Conservation (phyloP, 495 filamentous ascomycete species). For the Podospora pseudocomata region DNA sequence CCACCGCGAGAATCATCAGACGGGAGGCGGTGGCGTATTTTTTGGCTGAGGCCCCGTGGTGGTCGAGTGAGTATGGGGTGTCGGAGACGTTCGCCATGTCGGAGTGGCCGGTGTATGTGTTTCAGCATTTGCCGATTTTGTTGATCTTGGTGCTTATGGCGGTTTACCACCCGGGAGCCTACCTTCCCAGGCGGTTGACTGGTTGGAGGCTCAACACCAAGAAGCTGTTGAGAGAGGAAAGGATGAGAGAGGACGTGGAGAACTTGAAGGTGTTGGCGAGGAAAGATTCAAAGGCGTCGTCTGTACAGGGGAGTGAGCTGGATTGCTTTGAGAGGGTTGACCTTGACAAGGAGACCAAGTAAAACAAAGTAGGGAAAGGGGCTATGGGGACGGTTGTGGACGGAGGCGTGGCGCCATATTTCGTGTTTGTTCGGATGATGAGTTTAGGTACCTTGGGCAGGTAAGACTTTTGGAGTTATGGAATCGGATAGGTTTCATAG, state of each 20-base stretch:
- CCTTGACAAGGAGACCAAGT: background rate
- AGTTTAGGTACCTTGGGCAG: background rate
- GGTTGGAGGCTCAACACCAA: slow-evolving; percentile 8
- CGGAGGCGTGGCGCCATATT: background rate
- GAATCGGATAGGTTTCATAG: background rate
- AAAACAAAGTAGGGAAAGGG: background rate
- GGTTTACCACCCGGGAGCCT: slow-evolving; percentile 14
- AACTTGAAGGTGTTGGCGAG: background rate
- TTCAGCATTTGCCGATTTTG: slow-evolving; percentile 10
- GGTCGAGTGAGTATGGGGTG: background rate
- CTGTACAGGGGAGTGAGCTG: background rate
- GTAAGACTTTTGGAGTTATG: background rate
- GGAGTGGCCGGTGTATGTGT: slow-evolving; percentile 18
- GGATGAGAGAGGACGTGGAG: background rate
- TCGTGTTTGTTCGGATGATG: background rate
- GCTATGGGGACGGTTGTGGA: too few relatives aligned
- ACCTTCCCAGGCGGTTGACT: slow-evolving; percentile 14
- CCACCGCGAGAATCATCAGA: slow-evolving; percentile 5
- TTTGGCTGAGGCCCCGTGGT: background rate
- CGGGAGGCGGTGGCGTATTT: background rate
- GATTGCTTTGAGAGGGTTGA: slow-evolving; percentile 1
- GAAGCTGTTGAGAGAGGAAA: background rate
- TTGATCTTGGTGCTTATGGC: slow-evolving; percentile 10
- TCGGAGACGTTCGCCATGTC: slow-evolving; percentile 1
- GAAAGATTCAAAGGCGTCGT: background rate